phyloP scores from a whole-genome alignment of 208 protist species.

The Tritrichomonas musculus region DNA sequence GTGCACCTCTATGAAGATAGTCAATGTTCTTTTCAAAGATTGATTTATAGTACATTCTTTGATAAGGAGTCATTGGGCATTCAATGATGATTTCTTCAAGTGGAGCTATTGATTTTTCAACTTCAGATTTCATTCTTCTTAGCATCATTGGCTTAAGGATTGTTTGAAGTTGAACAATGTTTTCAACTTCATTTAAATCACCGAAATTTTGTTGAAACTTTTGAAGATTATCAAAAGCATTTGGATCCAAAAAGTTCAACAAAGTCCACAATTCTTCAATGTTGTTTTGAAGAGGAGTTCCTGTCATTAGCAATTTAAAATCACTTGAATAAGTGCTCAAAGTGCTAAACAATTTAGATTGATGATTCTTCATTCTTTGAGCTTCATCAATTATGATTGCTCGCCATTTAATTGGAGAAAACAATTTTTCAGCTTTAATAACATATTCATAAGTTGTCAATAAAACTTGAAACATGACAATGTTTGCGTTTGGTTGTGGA shows the following conservation, averaged over 20 bases:
- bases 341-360: constrained; percentile 79
- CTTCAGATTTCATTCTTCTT: constrained; percentile 91
- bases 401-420: constrained; percentile 34
- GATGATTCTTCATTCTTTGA: constrained; percentile 89
- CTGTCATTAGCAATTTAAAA: constrained; percentile 83
- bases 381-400: constrained; percentile 32
- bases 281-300: constrained; percentile 89
- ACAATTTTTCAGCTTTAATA: constrained; percentile 26
- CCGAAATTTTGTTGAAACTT: constrained; percentile 92
- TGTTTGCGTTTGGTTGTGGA: background rate
- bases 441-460: constrained; percentile 40
- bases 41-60: constrained; percentile 62
- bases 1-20: background rate
- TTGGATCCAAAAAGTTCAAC: constrained; percentile 89
- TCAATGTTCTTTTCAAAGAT: background rate
- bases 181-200: constrained; percentile 79
- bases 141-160: constrained; percentile 92
- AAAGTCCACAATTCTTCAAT: constrained; percentile 97
- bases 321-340: constrained; percentile 73
- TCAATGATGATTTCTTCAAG: constrained; percentile 70
- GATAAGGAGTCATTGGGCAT: constrained; percentile 75
- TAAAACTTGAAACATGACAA: background rate
- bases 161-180: constrained; percentile 76
- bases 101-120: constrained; percentile 81
- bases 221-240: constrained; percentile 68